phyloP scores from a whole-genome alignment of 2,329 filamentous ascomycete species.

The Aspergillus versicolor region DNA sequence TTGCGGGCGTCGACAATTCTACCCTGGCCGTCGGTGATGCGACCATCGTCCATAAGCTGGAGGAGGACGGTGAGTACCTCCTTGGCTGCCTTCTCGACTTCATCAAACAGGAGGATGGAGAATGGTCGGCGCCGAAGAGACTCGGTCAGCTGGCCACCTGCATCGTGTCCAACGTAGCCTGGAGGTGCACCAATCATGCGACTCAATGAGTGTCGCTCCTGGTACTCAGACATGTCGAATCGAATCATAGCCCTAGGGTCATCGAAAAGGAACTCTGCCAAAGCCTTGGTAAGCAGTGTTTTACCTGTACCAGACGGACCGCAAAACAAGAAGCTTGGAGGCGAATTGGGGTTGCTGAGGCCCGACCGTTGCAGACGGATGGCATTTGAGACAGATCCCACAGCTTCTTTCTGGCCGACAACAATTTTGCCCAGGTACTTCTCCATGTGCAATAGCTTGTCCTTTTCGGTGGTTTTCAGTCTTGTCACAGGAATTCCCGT shows the following conservation, averaged over 20 bases:
- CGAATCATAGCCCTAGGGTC: constrained; percentile 97
- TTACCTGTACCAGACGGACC: constrained; percentile 98
- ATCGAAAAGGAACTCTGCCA: constrained; percentile 97
- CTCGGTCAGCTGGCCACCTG: constrained; percentile 93
- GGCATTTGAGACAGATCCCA: constrained; percentile 88
- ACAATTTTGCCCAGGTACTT: constrained; percentile 78
- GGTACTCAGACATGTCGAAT: constrained; percentile 99
- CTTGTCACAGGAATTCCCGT: constrained; percentile 97
- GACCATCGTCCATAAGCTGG: constrained; percentile 99
- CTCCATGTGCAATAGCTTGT: constrained; percentile 98
- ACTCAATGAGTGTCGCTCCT: constrained; percentile 91
- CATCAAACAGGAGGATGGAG: constrained; percentile 96
- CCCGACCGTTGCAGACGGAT: constrained; percentile 94
- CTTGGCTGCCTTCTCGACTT: constrained; percentile 98
- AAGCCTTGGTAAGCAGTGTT: constrained; percentile 91
- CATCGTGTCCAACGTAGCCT: constrained; percentile 94
- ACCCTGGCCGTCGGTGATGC: constrained; percentile 97
- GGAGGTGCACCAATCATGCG: constrained; percentile 98
- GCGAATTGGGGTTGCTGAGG: constrained; percentile 92
- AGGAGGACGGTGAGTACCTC: constrained; percentile 94
- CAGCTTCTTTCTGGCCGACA: constrained; percentile 91
- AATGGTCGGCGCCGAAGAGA: constrained; percentile 91
- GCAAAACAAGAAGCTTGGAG: constrained; percentile 97
- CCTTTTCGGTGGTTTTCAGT: constrained; percentile 92
- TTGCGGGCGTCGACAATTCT: constrained; percentile 93